Evolutionary conservation across 768 basidiomycete genomes (phyloP), one percentile per base, ranked within the genome.

Genomic region (Chalciporus pseudorubinellus): DNA sequence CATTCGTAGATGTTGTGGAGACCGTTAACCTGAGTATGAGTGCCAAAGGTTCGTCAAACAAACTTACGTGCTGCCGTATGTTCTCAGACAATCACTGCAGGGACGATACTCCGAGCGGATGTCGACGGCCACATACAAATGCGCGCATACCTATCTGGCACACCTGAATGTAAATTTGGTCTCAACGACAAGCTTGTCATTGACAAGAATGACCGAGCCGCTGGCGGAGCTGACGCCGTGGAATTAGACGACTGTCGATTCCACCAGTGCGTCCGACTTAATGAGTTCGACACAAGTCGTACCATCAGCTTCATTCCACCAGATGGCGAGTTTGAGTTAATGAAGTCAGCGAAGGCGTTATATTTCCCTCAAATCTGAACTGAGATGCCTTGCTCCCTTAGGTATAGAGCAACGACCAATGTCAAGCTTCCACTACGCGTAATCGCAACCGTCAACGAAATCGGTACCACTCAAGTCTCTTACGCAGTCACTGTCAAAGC

Each of bases 1-100:
- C 97, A 0, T 99, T 98, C 59, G 95, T 99, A n/a, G 97, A 99
- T 65, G 97, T 99, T 9, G 90, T 99, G 39, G 97, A 99, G 74
- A 91, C 81, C 2, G 91, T 99, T 55, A 98, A 99, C 64, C 69
- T 98, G 48, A 87, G 92, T 60, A 97, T 98, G 95, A 95, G 92
- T 67, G 89, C 94, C 2, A 98, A 95, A 75, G 95, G 94, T 58
- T 13, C 41, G 46, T 34, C 18, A 12, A 42, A 39, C 18, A 1
- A 19, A 26, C 16, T 20, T 14, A n/a, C 19, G 10, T 34, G 21
- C 28, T 20, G 9, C 33, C 20, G 8, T 19, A 2, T 21, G 48
- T 55, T 49, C 29, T 59, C 51, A 46, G 20, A 39, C 13, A 20
- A 9, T 33, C 22, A 46, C 1, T 13, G n/a, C 47, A 95, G 94